phyloP scores from a whole-genome alignment of 441 rosid species.

The Adansonia rubrostipa region DNA sequence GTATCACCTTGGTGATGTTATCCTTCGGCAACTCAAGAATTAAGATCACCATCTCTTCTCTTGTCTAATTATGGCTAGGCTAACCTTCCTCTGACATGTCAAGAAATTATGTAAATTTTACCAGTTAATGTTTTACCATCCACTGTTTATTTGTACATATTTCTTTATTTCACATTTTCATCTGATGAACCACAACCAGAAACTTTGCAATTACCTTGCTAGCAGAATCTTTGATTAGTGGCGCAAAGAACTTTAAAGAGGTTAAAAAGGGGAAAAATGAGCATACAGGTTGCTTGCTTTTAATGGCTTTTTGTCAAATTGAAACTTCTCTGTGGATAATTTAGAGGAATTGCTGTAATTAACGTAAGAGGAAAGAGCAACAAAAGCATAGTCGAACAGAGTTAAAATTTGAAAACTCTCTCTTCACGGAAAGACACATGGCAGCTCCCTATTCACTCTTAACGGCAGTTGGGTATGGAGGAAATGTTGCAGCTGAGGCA shows the following conservation, averaged over 20 bases:
- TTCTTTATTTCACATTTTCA: too few relatives aligned
- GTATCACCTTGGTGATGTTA: neutral
- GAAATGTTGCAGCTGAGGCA: too few relatives aligned
- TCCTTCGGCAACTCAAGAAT: too few relatives aligned
- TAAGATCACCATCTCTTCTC: neutral
- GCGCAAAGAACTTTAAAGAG: neutral
- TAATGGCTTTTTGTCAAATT: neutral
- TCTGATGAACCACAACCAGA: neutral
- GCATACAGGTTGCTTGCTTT: neutral
- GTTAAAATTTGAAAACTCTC: too few relatives aligned
- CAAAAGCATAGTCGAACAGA: neutral
- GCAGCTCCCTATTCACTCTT: too few relatives aligned
- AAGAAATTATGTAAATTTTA: neutral
- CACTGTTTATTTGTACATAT: too few relatives aligned
- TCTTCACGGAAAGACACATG: too few relatives aligned
- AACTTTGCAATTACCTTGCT: neutral
- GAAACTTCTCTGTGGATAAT: neutral
- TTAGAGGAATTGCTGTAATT: neutral
- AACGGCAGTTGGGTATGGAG: too few relatives aligned
- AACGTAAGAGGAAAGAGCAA: neutral
- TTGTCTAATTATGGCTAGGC: neutral
- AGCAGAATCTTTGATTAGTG: neutral
- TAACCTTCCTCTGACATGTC: neutral
- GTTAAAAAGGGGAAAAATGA: neutral
- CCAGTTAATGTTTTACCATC: neutral